Conservation (phyloP, 192 early-diverging fungal species). For the Umbelopsis sp. region DNA sequence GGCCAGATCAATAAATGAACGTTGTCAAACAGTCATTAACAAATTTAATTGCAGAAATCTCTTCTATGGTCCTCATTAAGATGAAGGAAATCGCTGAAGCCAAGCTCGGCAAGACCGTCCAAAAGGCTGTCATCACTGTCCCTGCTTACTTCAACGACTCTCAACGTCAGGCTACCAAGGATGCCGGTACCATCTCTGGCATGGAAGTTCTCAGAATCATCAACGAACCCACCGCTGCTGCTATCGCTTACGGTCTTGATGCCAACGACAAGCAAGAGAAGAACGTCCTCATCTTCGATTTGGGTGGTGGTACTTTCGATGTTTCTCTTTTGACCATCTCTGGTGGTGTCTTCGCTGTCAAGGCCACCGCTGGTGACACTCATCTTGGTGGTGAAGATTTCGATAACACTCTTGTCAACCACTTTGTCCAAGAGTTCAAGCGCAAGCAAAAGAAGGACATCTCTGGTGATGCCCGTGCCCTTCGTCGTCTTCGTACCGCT, state of each 20-base stretch:
- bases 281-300: constrained; percentile 79
- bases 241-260: constrained; percentile 85
- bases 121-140: constrained; percentile 96
- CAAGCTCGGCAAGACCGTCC: constrained; percentile 82
- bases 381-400: constrained; percentile 87
- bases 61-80: constrained; percentile 96
- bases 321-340: constrained; percentile 79
- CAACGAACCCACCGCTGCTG: constrained; percentile 87
- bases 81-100: constrained; percentile 98
- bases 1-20: neutral
- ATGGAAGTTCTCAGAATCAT: constrained; percentile 81
- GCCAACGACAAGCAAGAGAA: constrained; percentile 73
- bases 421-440: constrained; percentile 93
- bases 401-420: constrained; percentile 85
- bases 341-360: constrained; percentile 80
- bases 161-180: constrained; percentile 87
- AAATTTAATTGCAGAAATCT: constrained; percentile 75
- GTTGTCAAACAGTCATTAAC: neutral
- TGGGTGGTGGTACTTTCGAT: constrained; percentile 89
- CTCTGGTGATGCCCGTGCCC: constrained; percentile 82
- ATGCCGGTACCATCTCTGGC: constrained; percentile 82
- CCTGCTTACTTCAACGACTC: constrained; percentile 95
- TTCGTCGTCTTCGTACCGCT: constrained; percentile 94
- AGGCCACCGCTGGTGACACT: constrained; percentile 82
- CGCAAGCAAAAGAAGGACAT: constrained; percentile 82